Evolutionary conservation across 208 protist species (phyloP), one percentile per base, ranked within the genome.

Genomic region (Crithidia fasciculata): DNA sequence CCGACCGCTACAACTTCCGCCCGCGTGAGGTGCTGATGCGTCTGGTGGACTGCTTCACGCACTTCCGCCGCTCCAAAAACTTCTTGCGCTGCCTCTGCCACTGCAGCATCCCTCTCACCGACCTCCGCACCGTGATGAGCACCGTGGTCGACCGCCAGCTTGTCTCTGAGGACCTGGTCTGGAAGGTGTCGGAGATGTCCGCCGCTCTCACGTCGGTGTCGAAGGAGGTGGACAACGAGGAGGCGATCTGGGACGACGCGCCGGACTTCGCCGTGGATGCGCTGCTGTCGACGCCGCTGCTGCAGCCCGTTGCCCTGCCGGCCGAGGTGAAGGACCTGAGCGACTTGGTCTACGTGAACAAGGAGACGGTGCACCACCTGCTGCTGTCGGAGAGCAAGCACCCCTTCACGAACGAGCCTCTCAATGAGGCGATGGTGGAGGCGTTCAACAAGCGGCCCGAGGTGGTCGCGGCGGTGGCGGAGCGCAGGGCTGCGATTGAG

Each of bases 371-470:
- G 57, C 93, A 95, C 69, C 93, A 97, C 76, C 69, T 88, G 5
- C 82, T 97, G 18, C 81, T 97, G 40, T 94, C 93, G 13, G 89
- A 95, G 64, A 87, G 73, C 73, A 95, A 97, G 76, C 83, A 97
- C 73, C 92, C 92, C 0, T 97, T 94, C 76, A 97, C 90, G 13
- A 97, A 97, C 44, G 89, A 95, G 72, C 89, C 90, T 37, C 76
- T 97, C n/a, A 91, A 93, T 64, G 88, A 95, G 77, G 71, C 81
- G n/a, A 86, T 93, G 81, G 82, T 97, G 57, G 80, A 85, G 41
- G 85, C 77, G 15, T 97, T 95, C 71, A 97, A 97, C 79, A 60
- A 72, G 53, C 81, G 87, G 0, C 82, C 88, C 5, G 92, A 92
- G 40, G 84, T 97, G 13, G 68, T 49, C 39, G 74, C 75, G 36